Evolutionary conservation across 2,329 filamentous ascomycete genomes (phyloP), one percentile per base, ranked within the genome.

Genomic region (Colletotrichum sp.): DNA sequence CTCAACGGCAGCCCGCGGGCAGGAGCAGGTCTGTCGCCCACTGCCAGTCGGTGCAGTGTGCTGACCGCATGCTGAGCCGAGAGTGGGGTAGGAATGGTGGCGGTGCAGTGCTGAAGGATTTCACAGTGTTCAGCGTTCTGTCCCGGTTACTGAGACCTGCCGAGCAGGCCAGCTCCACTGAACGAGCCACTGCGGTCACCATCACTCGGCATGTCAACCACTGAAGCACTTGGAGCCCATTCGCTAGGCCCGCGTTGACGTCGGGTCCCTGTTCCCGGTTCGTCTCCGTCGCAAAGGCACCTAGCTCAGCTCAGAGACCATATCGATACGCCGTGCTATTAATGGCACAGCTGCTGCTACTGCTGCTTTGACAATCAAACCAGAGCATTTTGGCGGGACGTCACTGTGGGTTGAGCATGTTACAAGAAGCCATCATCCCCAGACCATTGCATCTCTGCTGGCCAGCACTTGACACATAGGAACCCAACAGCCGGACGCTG

Each of bases 81-180:
- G 24, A 65, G 64, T 76, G 74, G 74, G 74, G 74, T 69, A 74
- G 32, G n/a, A 62, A 69, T 60, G 57, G 74, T 74, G 74, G 74
- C 74, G 74, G 70, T 74, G 74, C 70, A 59, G 26, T 26, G 68
- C 68, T 65, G 44, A 71, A 71, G 68, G 59, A 71, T 71, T 71
- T 39, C 68, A 21, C 15, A n/a, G 36, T 6, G 36, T 18, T 49
- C 44, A 49, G 18, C 6, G 44, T 49, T 8, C 44, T 49, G 44
- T 21, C 10, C 44, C n/a, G 44, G 44, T 49, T 21, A 55, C 36
- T 52, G 36, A 64, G 62, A 64, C 63, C 28, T 49, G 12, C n/a
- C 65, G 24, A 13, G 13, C 28, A 21, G 24, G 34, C 52, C 32
- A 24, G 59, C n/a, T 39, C 24, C 32, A 59, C n/a, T 36, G n/a